Percentiles rank a stretch among this genome's conserved stretches.
Conservation (phyloP, 2,329 filamentous ascomycete species). For the Xylaria sp. region DNA sequence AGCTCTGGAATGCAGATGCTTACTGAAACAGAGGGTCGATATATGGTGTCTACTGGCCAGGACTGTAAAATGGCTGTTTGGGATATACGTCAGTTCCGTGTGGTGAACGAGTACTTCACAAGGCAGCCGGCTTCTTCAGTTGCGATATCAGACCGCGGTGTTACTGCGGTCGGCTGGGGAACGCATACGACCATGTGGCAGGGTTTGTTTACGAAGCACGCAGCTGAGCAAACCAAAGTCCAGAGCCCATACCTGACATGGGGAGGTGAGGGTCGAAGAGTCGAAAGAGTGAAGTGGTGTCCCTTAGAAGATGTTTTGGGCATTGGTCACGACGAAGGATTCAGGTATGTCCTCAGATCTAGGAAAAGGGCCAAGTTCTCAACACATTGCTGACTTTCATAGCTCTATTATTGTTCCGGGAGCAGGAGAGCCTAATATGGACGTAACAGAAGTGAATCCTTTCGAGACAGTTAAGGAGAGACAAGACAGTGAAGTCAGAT, state of each 20-base stretch:
- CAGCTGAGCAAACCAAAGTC: constrained; percentile 78
- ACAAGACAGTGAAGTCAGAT: constrained; percentile 90
- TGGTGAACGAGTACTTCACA: constrained; percentile 89
- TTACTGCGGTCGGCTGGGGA: constrained; percentile 91
- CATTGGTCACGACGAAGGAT: constrained; percentile 83
- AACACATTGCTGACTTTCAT: constrained; percentile 13
- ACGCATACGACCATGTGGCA: constrained; percentile 92
- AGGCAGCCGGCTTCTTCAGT: constrained; percentile 84
- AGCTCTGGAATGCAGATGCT: constrained; percentile 13
- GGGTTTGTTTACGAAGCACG: constrained; percentile 81
- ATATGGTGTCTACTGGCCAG: constrained; percentile 94
- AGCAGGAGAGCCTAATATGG: constrained; percentile 96
- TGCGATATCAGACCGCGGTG: constrained; percentile 85
- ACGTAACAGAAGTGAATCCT: constrained; percentile 91
- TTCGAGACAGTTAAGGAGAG: constrained; percentile 94
- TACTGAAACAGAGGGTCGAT: constrained; percentile 72
- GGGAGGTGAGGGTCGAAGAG: constrained; percentile 83
- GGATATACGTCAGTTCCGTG: constrained; percentile 94
- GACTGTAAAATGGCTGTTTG: constrained; percentile 59
- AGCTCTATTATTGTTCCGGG: constrained; percentile 81
- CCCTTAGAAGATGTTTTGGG: constrained; percentile 95
- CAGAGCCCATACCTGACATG: constrained; percentile 92
- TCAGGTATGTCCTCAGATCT: constrained; percentile 61
- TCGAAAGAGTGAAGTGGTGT: constrained; percentile 89
- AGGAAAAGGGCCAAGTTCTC: constrained; percentile 54